Base-by-base conservation (phyloP, 2,329 filamentous ascomycete genomes). In the Fusarium pseudoanthophilum region DNA sequence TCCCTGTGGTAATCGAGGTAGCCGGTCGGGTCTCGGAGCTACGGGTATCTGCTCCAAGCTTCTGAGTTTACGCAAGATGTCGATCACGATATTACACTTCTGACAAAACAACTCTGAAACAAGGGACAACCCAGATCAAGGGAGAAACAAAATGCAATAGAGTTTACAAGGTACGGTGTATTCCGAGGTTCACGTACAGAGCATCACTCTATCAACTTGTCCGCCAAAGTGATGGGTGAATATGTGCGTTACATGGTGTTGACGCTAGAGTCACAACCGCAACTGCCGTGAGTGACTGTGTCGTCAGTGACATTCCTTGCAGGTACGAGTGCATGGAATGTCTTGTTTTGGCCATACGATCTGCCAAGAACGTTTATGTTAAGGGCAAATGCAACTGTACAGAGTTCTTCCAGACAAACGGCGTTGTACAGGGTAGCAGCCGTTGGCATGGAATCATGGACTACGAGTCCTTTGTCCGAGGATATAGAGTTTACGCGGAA, bases 81-180 rank as follows among this genome's bases (percentile, higher is more conserved):
- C 36, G 51, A 42, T 45, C 48, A n/a, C 61, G 52, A 58, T 55
- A 65, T 59, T 53, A 59, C 40, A 42, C 30, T 40, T 49, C 21
- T 26, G 30, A 36, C 48, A 60, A 65, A 65, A 65, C 49, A 42
- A 32, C 8, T 24, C 36, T 57, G 52, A 69, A 70, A 70, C 67
- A 40, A 55, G 52, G 65, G 46, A 57, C 39, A 64, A 59, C 32
- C 52, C 34, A 34, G 62, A 34, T 46, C 32, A 28, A 36, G 6
- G 14, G 24, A 18, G 39, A 46, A 30, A 18, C 32, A 43, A 46
- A 45, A 40, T 28, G 21, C 14, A 24, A 45, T 51, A 57, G 21
- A 52, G 64, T 64, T 69, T 60, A 28, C 28, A 28, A 37, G 48
- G 40, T 14, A 21, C 39, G 28, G 43, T 37, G 16, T 45, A 20